Evolutionary conservation across 441 rosid species (phyloP), one percentile per base, ranked within the genome.

Genomic region (Pelargonium fulgidum): DNA sequence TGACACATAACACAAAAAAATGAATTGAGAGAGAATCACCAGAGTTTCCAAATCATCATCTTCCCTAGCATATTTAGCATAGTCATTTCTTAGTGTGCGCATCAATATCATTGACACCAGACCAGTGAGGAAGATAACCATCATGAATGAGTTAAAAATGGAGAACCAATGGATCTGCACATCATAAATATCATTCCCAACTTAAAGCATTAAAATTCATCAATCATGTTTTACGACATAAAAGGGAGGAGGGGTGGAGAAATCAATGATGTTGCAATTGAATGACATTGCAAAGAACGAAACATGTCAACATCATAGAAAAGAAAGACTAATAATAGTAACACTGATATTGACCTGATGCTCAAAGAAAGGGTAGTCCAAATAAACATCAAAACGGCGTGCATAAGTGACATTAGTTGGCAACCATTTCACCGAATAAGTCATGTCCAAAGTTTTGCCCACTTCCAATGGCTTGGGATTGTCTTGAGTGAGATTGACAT

Each of bases 121-220:
- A 75, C 98, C 98, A 74, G 98, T 93, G 71, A 93, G 92, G 77
- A 93, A 93, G 79, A 93, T 93, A 74, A 93, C 98, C 98, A 93
- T 93, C 98, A 93, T 93, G 86, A 91, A 93, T 14, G 98, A 93
- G 79, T 93, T 93, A 82, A 93, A 93, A 73, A 93, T 88, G 72
- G 98, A 93, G 83, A 93, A 93, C 98, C 98, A 93, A 75, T 93
- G 98, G 73, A 93, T 93, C 97, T 93, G 91, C 82, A 80, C 2
- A 65, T 72, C 42, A 64, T 33, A 68, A 69, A 20, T 74, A 64
- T 29, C 62, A 76, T 3, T 78, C 36, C 59, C 10, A 65, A 66
- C 24, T 71, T n/a, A 4, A 62, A 29, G 41, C 14, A 62, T 10
- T 2, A 11, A 3, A 22, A 29, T 29, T 29, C 36, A 29, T 29